phyloP scores from a whole-genome alignment of 768 basidiomycete genomes.

The Auricularia sp. region DNA sequence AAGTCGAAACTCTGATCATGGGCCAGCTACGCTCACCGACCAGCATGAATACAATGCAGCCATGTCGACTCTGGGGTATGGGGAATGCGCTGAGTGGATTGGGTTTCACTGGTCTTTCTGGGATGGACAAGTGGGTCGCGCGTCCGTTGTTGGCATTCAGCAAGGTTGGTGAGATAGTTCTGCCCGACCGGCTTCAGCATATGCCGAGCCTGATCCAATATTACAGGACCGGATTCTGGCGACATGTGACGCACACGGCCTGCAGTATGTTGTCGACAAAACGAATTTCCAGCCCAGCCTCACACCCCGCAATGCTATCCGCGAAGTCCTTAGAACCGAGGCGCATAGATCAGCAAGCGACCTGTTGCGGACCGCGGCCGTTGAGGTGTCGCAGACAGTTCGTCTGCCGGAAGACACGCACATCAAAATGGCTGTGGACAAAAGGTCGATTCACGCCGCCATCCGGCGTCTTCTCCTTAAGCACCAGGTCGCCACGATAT shows the following conservation, averaged over 20 bases:
- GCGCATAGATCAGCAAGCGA: background rate
- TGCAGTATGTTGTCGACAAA: slow-evolving; percentile 54
- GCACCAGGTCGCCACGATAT: background rate
- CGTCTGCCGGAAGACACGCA: too few species aligned
- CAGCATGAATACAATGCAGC: slow-evolving; percentile 38
- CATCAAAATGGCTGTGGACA: background rate
- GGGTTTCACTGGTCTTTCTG: slow-evolving; percentile 38
- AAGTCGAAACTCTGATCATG: slow-evolving; percentile 72
- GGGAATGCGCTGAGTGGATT: slow-evolving; percentile 29
- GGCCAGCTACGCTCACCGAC: slow-evolving; percentile 27
- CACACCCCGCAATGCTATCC: slow-evolving; percentile 64
- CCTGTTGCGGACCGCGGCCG: background rate
- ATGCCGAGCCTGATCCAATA: slow-evolving; percentile 3
- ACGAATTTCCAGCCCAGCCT: slow-evolving; percentile 68
- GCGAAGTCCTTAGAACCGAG: slow-evolving; percentile 29
- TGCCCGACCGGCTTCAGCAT: background rate
- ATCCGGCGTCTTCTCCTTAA: slow-evolving; percentile 11
- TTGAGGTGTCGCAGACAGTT: slow-evolving; percentile 2
- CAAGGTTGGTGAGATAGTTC: slow-evolving; percentile 39
- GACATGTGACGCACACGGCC: slow-evolving; percentile 53
- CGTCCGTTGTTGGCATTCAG: slow-evolving; percentile 57
- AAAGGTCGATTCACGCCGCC: background rate
- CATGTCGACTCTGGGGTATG: slow-evolving; percentile 71
- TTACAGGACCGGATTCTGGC: slow-evolving; percentile 68
- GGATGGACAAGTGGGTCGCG: slow-evolving; percentile 59